phyloP scores from a whole-genome alignment of 768 basidiomycete species.

The Suillus variegatus region DNA sequence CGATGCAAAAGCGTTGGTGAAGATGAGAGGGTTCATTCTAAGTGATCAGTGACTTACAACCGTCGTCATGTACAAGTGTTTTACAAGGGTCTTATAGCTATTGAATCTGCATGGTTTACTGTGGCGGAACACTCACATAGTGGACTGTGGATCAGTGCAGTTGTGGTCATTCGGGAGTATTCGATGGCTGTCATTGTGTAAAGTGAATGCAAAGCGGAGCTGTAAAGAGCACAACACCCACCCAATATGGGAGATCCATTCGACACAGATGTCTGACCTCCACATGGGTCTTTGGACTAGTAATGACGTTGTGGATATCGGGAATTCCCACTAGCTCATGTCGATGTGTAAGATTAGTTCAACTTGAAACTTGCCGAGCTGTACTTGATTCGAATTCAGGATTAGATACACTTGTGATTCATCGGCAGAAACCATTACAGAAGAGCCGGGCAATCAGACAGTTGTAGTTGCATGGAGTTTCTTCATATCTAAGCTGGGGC shows the following conservation, averaged over 20 bases:
- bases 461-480: not conserved
- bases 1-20: constrained; percentile 13
- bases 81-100: not conserved
- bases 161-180: not conserved
- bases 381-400: not conserved
- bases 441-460: not conserved
- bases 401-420: not conserved
- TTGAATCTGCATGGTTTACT: not conserved
- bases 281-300: not conserved
- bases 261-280: not conserved
- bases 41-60: not conserved
- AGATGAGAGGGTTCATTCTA: not conserved
- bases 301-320: not conserved
- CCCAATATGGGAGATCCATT: not conserved
- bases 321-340: not conserved
- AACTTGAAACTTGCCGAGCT: not conserved
- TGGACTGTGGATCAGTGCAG: not conserved
- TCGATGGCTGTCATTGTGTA: not conserved
- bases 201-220: not conserved
- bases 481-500: not conserved
- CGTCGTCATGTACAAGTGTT: not conserved
- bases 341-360: not conserved
- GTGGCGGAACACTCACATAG: not conserved
- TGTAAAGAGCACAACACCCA: not conserved
- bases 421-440: not conserved